phyloP scores from a whole-genome alignment of 2,329 filamentous ascomycete species.

The Zymoseptoria ardabiliae region DNA sequence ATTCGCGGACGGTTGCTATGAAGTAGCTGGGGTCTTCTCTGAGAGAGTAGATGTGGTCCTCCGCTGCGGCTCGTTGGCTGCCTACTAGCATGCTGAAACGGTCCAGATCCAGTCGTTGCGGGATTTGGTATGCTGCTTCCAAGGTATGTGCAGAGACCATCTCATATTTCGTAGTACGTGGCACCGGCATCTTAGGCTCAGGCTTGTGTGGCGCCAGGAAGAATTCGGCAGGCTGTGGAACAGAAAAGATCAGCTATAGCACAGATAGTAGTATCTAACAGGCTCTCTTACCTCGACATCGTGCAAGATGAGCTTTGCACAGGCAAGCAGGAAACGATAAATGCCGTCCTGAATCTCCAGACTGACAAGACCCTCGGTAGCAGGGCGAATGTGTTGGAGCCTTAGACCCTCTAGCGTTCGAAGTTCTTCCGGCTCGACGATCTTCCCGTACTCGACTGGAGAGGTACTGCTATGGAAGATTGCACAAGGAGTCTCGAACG shows the following conservation, averaged over 20 bases:
- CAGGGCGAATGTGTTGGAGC: background rate
- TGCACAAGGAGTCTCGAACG: too few species aligned
- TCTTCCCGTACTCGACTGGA: too few species aligned
- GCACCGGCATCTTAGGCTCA: constrained; percentile 3
- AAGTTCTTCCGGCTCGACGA: too few species aligned
- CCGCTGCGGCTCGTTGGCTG: constrained; percentile 36
- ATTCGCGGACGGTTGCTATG: constrained; percentile 37
- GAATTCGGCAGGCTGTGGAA: constrained; percentile 1
- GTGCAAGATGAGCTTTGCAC: constrained; percentile 43
- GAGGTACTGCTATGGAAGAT: too few species aligned
- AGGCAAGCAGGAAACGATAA: constrained; percentile 44
- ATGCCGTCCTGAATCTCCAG: constrained; percentile 47
- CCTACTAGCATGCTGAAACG: constrained; percentile 40
- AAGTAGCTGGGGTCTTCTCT: constrained; percentile 56
- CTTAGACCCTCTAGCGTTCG: too few species aligned
- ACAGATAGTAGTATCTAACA: background rate
- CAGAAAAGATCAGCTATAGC: background rate
- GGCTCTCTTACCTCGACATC: constrained; percentile 35
- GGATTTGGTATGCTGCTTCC: constrained; percentile 49
- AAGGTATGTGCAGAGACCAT: constrained; percentile 20
- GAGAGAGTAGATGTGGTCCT: constrained; percentile 50
- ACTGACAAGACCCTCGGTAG: constrained; percentile 32
- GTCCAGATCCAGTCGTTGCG: constrained; percentile 40
- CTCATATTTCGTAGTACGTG: constrained; percentile 3
- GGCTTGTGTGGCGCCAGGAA: constrained; percentile 11